Conservation (phyloP, 2,329 filamentous ascomycete species). For the Curvularia lunata region DNA sequence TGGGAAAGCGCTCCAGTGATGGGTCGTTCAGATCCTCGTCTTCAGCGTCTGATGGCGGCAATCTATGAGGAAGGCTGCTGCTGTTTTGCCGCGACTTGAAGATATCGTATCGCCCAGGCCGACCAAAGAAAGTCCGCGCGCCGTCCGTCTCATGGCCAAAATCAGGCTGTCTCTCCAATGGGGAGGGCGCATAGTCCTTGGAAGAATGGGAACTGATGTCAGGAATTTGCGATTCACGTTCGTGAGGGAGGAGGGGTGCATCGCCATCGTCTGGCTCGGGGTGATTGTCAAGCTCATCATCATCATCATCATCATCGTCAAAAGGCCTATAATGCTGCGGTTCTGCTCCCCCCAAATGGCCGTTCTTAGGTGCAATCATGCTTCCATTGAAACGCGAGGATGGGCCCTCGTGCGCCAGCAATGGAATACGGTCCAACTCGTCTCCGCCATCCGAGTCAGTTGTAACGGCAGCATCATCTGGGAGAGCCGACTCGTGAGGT, state of each 20-base stretch:
- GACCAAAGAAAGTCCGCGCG: slow-evolving; percentile 17
- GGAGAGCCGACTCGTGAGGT: slow-evolving; percentile 28
- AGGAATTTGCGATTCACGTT: slow-evolving; percentile 21
- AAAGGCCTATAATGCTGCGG: slow-evolving; percentile 20
- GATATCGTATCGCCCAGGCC: slow-evolving; percentile 16
- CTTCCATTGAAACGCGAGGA: slow-evolving; percentile 23
- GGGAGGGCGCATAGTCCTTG: slow-evolving; percentile 16
- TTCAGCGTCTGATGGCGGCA: slow-evolving; percentile 39
- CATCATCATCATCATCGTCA: slow-evolving; percentile 11
- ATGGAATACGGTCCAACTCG: slow-evolving; percentile 39
- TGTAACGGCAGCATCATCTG: slow-evolving; percentile 8
- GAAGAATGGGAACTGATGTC: slow-evolving; percentile 26
- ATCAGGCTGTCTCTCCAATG: slow-evolving; percentile 13
- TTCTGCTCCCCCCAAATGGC: slow-evolving; percentile 18
- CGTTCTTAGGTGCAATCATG: slow-evolving; percentile 24
- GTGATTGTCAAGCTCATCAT: slow-evolving; percentile 1
- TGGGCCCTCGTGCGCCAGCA: slow-evolving; percentile 48
- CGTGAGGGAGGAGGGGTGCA: slow-evolving; percentile 33
- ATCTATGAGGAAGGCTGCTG: slow-evolving; percentile 34
- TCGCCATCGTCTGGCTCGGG: slow-evolving; percentile 15
- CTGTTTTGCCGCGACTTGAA: slow-evolving; percentile 32
- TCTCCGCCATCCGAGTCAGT: slow-evolving; percentile 25
- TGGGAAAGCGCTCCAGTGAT: slow-evolving; percentile 39
- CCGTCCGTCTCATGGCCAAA: slow-evolving; percentile 21
- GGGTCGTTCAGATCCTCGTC: slow-evolving; percentile 38